A percentile compares a stretch with the other conserved stretches of the same genome.
Conservation (phyloP, 1,139 yeast genomes). For the Yamadazyma triangularis region DNA sequence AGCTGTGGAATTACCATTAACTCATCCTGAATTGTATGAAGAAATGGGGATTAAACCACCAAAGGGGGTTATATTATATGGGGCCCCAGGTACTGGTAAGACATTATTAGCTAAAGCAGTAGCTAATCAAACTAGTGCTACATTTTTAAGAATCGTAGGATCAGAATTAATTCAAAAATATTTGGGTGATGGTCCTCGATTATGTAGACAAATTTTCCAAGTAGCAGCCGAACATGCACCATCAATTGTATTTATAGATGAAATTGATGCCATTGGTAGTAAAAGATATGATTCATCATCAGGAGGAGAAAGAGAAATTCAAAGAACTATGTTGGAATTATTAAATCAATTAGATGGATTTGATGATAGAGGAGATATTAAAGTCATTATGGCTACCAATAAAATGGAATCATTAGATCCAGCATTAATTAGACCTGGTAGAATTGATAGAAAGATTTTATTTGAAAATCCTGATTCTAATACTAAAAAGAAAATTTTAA, state of each 20-base stretch:
- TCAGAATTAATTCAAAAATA: slow-evolving; percentile 96
- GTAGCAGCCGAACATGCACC: slow-evolving; percentile 98
- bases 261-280: slow-evolving; percentile 98
- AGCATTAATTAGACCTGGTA: slow-evolving; percentile 96
- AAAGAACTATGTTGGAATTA: slow-evolving; percentile 96
- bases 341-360: slow-evolving; percentile 97
- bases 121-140: slow-evolving; percentile 96
- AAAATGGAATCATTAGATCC: slow-evolving; percentile 95
- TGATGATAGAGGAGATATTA: slow-evolving; percentile 97
- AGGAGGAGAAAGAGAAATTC: slow-evolving; percentile 98
- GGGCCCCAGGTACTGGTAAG: slow-evolving; percentile 99
- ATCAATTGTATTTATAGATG: slow-evolving; percentile 95
- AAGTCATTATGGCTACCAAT: slow-evolving; percentile 98
- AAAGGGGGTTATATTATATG: slow-evolving; percentile 95
- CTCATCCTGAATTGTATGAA: slow-evolving; percentile 96
- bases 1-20: slow-evolving; percentile 93
- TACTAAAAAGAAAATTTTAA: slow-evolving; percentile 89
- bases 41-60: slow-evolving; percentile 99
- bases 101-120: slow-evolving; percentile 96
- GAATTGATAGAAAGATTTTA: slow-evolving; percentile 95
- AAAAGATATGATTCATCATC: slow-evolving; percentile 94
- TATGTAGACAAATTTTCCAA: slow-evolving; percentile 91
- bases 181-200: slow-evolving; percentile 96
- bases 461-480: slow-evolving; percentile 94
- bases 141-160: slow-evolving; percentile 93